Base-by-base conservation (phyloP, 176 grass and related monocot species). In the Alloteropsis semialata region DNA sequence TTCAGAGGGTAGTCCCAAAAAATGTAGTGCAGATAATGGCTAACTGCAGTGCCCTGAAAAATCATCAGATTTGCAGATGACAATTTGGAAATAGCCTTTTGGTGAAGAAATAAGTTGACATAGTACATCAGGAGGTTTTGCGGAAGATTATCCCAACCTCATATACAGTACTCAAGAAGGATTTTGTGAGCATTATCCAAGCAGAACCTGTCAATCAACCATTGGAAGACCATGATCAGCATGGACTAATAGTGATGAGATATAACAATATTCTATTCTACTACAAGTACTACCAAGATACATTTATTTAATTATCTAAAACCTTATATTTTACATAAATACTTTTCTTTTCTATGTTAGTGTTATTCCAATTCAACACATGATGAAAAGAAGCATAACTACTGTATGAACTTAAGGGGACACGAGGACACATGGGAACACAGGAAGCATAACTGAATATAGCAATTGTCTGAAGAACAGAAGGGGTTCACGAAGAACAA, bases 21-120 rank as follows among this genome's bases (percentile, higher is more conserved):
- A 46, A 94, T 98, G 81, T 93, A 94, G 61, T 94, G 92, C 58
- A 98, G 86, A 58, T 94, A 92, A 32, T 94, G 92, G 28, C 88
- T 82, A 51, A 98, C 66, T 0, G 92, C 81, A 6, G 95, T 94
- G 70, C 82, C 88, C 16, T 30, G 59, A 45, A 92, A 98, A 50
- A n/a, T 87, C 81, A 10, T 83, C 78, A 5, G 92, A 87, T 72
- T 91, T 94, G 88, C 95, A 94, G 69, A 98, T 94, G 15, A 91
- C 92, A 3, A 90, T 92, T 74, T 98, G 95, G 65, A 94, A 94
- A 76, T 98, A 98, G 21, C 95, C 92, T 90, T 98, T 90, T 17
- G 92, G 92, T 10, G 92, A 98, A 21, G 90, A 98, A 63, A 98
- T 91, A 94, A 92, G 78, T 98, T 98, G 6, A 86, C 86, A 50